Conservation (phyloP, 2,329 filamentous ascomycete species). For the Claviceps digitariae region DNA sequence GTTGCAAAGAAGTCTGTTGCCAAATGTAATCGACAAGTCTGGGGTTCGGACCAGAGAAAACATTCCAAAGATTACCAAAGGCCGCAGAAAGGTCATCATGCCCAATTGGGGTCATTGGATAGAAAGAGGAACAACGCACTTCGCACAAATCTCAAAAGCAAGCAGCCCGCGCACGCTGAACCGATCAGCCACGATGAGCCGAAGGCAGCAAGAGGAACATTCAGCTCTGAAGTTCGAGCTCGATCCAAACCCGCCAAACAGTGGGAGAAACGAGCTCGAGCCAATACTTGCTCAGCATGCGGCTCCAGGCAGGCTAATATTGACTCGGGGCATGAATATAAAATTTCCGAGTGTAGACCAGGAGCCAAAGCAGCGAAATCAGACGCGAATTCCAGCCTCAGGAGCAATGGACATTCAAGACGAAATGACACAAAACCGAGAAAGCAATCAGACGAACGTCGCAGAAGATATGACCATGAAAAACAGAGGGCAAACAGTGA, state of each 20-base stretch:
- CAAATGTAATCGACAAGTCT: background rate
- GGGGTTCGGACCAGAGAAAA: background rate
- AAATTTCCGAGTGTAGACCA: background rate
- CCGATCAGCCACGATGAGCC: background rate
- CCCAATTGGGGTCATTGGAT: slow-evolving; percentile 4
- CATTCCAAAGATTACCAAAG: background rate
- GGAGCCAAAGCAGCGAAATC: background rate
- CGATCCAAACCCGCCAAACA: background rate
- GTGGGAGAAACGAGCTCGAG: background rate
- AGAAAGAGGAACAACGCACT: slow-evolving; percentile 9
- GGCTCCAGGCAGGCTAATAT: slow-evolving; percentile 4
- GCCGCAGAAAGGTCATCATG: background rate
- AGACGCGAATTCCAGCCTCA: background rate
- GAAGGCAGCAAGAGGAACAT: background rate
- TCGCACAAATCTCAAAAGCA: background rate
- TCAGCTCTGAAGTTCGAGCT: background rate
- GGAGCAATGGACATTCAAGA: background rate
- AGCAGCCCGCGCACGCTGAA: background rate
- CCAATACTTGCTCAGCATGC: background rate
- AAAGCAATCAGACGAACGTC: background rate
- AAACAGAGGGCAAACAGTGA: background rate
- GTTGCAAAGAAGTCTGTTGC: background rate
- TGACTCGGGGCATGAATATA: background rate
- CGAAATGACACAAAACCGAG: background rate
- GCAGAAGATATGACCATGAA: background rate